Evolutionary conservation across 371 early-diverging fungal species (phyloP).

Genomic region (Mortierella sp.): DNA sequence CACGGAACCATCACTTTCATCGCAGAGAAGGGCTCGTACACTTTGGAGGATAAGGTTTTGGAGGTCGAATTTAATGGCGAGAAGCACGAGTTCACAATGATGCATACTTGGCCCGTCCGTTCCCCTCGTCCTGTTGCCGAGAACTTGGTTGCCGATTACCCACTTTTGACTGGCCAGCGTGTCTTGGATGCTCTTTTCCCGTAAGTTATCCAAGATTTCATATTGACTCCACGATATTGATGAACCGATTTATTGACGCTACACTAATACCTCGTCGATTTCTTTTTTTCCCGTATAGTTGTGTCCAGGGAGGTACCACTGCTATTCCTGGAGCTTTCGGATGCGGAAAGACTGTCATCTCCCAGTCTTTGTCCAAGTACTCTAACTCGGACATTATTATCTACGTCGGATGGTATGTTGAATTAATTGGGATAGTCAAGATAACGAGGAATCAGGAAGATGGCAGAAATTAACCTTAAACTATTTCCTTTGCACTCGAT

Average conservation of each 20-base stretch:
- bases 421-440: neutral
- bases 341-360: conserved; percentile 99
- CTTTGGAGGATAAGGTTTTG: conserved; percentile 92
- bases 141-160: conserved; percentile 97
- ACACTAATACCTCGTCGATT: neutral
- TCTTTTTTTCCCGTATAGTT: conserved; percentile 59
- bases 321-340: conserved; percentile 99
- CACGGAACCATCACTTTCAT: conserved; percentile 97
- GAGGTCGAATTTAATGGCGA: conserved; percentile 97
- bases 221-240: neutral
- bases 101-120: conserved; percentile 99
- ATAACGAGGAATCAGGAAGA: neutral
- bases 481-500: neutral
- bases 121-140: conserved; percentile 98
- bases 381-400: conserved; percentile 99
- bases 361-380: conserved; percentile 99
- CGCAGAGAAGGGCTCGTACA: conserved; percentile 96
- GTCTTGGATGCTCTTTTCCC: conserved; percentile 99
- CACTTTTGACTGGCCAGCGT: conserved; percentile 99
- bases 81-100: conserved; percentile 92
- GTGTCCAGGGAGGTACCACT: conserved; percentile 99
- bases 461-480: neutral
- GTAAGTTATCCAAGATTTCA: conserved; percentile 56
- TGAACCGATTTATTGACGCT: neutral
- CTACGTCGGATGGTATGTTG: conserved; percentile 93